Evolutionary conservation across 306 rosid genomes (phyloP), one percentile per base, ranked within the genome.

Genomic region (Ziziphus jujuba): DNA sequence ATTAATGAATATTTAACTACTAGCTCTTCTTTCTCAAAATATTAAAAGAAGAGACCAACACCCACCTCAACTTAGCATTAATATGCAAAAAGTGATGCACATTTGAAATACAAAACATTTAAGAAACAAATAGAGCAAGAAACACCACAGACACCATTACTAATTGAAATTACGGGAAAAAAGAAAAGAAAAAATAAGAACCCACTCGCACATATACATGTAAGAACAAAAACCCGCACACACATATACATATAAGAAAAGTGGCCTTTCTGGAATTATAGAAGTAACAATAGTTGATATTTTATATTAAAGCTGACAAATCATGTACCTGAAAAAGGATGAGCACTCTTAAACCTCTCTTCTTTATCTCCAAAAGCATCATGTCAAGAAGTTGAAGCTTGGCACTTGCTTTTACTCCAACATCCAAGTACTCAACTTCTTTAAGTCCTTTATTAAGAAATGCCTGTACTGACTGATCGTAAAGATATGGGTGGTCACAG

Each of bases 351-450:
- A 82, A 72, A 57, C 82, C 82, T 69, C 55, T 81, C 48, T 83
- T 80, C 63, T 71, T 85, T 69, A 90, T 80, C 82, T 90, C 95
- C 73, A 11, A 64, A 63, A 93, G 95, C 96, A 93, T 84, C 77
- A 77, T 73, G 78, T 88, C 96, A 72, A 93, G 99, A 79, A 90
- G 82, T 73, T 79, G 95, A 73, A 93, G 83, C 87, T 93, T 93
- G 63, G 95, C 97, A 62, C 97, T 84, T 72, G 95, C 90, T 83
- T 88, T 79, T 75, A 87, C 74, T 59, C 80, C 99, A 77, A 85
- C 79, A 63, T 72, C 82, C 63, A 90, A 73, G 75, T 54, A 74
- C 70, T 84, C 85, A 63, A 12, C 62, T 25, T 11, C 79, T 82
- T 75, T 57, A 59, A 78, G 74, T 78, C 73, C 90, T 73, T 77